Evolutionary conservation across 441 rosid species (phyloP).

Genomic region (Eutrema salsugineum): DNA sequence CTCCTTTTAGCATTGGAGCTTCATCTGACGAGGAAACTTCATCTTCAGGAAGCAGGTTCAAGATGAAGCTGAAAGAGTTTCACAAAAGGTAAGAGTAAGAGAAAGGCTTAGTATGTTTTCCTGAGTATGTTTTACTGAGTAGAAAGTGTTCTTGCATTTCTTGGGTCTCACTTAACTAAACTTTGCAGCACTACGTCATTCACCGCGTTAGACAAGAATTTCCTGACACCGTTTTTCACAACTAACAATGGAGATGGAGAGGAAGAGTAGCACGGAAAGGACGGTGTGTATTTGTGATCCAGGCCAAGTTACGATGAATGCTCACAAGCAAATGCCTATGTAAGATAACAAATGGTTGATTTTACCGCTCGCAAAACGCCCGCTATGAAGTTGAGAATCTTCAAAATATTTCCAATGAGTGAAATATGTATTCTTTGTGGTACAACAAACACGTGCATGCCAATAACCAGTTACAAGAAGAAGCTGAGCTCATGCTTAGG

Average conservation of each 20-base stretch:
- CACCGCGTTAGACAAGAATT: conserved; percentile 82
- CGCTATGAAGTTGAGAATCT: background rate
- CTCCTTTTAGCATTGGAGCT: conserved; percentile 43
- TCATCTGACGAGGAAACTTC: conserved; percentile 54
- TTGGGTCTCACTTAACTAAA: background rate
- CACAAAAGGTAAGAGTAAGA: conserved; percentile 52
- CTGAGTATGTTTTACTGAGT: background rate
- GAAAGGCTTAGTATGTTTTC: background rate
- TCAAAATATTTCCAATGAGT: background rate
- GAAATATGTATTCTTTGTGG: background rate
- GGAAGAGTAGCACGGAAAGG: conserved; percentile 43
- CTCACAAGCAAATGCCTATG: background rate
- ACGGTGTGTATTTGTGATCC: conserved; percentile 10
- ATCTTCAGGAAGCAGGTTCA: conserved; percentile 72
- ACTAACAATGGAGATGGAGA: conserved; percentile 76
- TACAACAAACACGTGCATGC: background rate
- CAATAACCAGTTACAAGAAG: conserved; percentile 45
- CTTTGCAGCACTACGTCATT: conserved; percentile 77
- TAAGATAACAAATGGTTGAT: background rate
- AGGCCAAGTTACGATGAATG: background rate
- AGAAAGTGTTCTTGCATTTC: conserved; percentile 7
- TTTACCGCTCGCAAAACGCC: background rate
- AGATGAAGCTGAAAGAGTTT: conserved; percentile 78
- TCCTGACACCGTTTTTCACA: conserved; percentile 92
- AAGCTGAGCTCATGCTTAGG: conserved; percentile 56